Evolutionary conservation across 495 filamentous ascomycete species (phyloP), one percentile per base, ranked within the genome.

Genomic region (Xylaria curta): DNA sequence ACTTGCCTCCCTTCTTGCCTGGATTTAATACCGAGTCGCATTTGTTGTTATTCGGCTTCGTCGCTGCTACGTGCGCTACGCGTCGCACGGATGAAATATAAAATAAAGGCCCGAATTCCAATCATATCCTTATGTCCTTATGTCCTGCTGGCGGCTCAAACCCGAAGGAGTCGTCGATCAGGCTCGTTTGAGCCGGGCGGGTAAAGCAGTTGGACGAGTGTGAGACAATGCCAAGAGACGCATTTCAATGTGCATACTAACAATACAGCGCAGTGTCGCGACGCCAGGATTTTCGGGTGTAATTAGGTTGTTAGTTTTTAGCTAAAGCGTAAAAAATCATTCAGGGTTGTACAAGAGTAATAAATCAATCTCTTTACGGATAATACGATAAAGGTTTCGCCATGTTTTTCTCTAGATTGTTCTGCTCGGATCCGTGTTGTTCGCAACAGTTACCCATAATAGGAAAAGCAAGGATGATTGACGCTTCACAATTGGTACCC

Each of bases 91-190:
- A 26, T 54, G 21, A 31, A 31, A 26, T 10, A 3, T 12, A 31
- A 31, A 31, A 1, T 31, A 9, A 21, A 21, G 26, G n/a, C 6
- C 51, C 49, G n/a, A 53, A 53, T 21, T 10, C 51, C 10, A 54
- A 26, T 28, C 33, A 60, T 7, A 31, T 60, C 28, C 10, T 38
- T 10, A 10, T 7, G 58, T 60, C 28, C 10, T 38, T 10, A 10
- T 38, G 33, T 19, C n/a, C n/a, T 15, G 53, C 12, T n/a, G 53
- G 54, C 58, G 65, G 58, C 65, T 67, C 65, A 67, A 67, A 67
- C 65, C 31, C 33, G 17, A 54, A 67, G 65, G 65, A 67, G 65
- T 33, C 49, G 65, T 67, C 65, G 65, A 67, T 67, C 65, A 67
- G 49, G 65, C 65, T 54, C 21, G 65, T 67, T 67, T 67, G 65